Conservation (phyloP, 305 asterid genomes). For the Rubia balearica region DNA sequence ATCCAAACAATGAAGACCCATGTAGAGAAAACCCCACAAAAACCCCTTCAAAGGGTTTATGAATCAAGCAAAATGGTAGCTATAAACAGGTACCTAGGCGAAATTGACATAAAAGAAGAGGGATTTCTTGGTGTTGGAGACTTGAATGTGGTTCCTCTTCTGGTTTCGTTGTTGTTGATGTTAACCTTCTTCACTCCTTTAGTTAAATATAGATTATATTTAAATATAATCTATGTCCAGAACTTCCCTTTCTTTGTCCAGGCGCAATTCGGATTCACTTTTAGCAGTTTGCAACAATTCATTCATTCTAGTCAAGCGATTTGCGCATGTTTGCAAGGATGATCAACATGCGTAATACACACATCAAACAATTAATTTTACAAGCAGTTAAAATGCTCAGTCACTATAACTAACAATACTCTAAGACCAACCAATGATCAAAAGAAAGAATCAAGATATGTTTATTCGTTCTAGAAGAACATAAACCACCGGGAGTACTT, state of each 20-base stretch:
- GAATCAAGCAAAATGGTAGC: background rate
- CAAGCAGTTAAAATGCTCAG: background rate
- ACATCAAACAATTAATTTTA: background rate
- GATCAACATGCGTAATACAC: conserved; percentile 42
- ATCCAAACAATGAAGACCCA: background rate
- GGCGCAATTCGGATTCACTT: conserved; percentile 56
- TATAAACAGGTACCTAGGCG: conserved; percentile 21
- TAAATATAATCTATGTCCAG: conserved; percentile 17
- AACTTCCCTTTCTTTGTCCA: conserved; percentile 57
- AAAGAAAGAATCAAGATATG: background rate
- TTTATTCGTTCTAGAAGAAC: background rate
- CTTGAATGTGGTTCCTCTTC: conserved; percentile 34
- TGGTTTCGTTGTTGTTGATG: conserved; percentile 12
- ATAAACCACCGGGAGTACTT: background rate
- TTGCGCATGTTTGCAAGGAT: conserved; percentile 55
- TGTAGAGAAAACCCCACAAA: no score
- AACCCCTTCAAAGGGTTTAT: background rate
- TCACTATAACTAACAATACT: background rate
- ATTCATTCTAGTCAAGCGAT: conserved; percentile 74
- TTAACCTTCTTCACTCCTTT: conserved; percentile 32
- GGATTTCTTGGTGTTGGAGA: conserved; percentile 36
- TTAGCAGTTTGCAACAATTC: conserved; percentile 75
- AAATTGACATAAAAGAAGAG: conserved; percentile 42
- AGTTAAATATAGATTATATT: background rate
- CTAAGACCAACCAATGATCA: background rate